phyloP scores from a whole-genome alignment of 2,329 filamentous ascomycete genomes.

The Aspergillus fumigatiaffinis region DNA sequence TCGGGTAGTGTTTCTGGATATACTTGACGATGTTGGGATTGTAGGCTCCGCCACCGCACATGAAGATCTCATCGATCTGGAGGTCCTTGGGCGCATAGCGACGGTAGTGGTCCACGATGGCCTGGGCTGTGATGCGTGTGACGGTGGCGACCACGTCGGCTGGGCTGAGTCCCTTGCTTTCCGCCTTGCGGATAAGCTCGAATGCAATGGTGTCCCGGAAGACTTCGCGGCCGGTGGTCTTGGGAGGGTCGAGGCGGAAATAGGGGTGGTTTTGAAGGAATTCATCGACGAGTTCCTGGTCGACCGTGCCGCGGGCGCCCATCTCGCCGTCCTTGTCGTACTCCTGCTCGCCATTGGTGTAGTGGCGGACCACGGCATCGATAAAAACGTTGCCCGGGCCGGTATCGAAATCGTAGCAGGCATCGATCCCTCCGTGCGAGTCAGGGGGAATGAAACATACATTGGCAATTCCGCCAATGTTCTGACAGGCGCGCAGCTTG shows the following conservation, averaged over 20 bases:
- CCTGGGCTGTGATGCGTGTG: slow-evolving; percentile 57
- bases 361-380: slow-evolving; percentile 54
- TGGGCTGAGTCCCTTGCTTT: not conserved
- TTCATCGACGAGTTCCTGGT: slow-evolving; percentile 50
- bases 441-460: slow-evolving; percentile 57
- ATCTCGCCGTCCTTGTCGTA: slow-evolving; percentile 52
- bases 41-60: slow-evolving; percentile 33
- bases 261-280: slow-evolving; percentile 49
- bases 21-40: slow-evolving; percentile 49
- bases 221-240: slow-evolving; percentile 58
- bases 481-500: slow-evolving; percentile 57
- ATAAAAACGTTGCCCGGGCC: slow-evolving; percentile 56
- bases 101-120: slow-evolving; percentile 51
- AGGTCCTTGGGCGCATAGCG: slow-evolving; percentile 47
- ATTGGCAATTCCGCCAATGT: slow-evolving; percentile 60
- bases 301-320: slow-evolving; percentile 47
- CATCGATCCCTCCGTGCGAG: slow-evolving; percentile 35
- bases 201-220: slow-evolving; percentile 30
- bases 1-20: slow-evolving; percentile 49
- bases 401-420: slow-evolving; percentile 52
- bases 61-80: slow-evolving; percentile 54
- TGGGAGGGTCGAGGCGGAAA: slow-evolving; percentile 49
- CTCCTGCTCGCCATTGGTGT: slow-evolving; percentile 48
- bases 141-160: not conserved
- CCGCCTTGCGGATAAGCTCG: not conserved